phyloP scores from a whole-genome alignment of 2,329 filamentous ascomycete genomes.

The Pseudogymnoascus pannorum region DNA sequence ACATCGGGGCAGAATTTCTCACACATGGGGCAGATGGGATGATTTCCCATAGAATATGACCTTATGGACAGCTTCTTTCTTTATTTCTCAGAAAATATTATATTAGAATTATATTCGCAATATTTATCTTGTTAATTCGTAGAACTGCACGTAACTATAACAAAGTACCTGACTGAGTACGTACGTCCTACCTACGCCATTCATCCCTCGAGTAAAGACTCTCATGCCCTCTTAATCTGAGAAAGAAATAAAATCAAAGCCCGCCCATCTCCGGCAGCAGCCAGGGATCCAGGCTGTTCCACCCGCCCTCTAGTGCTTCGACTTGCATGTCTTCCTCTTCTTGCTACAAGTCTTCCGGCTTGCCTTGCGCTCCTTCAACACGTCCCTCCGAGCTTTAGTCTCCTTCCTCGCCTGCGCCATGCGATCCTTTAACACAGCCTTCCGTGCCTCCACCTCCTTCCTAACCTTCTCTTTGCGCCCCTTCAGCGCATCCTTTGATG shows the following conservation, averaged over 20 bases:
- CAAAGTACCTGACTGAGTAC: conserved; percentile 8
- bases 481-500: neutral
- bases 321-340: neutral
- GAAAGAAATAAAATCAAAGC: conserved; percentile 5
- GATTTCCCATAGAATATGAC: neutral
- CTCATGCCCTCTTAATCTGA: neutral
- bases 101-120: conserved; percentile 7
- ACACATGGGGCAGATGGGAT: neutral
- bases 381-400: neutral
- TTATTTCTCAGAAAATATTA: conserved; percentile 2
- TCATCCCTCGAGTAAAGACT: neutral
- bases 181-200: conserved; percentile 9
- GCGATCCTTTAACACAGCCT: neutral
- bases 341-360: neutral
- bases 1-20: neutral
- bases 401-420: conserved; percentile 1
- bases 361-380: neutral
- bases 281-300: neutral
- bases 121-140: conserved; percentile 7
- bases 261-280: neutral
- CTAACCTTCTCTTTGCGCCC: neutral
- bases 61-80: neutral
- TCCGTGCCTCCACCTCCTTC: neutral
- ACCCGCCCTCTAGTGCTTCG: neutral
- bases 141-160: conserved; percentile 6